Conservation (phyloP, 805 yeast genomes). For the Yamadazyma endophytica region DNA sequence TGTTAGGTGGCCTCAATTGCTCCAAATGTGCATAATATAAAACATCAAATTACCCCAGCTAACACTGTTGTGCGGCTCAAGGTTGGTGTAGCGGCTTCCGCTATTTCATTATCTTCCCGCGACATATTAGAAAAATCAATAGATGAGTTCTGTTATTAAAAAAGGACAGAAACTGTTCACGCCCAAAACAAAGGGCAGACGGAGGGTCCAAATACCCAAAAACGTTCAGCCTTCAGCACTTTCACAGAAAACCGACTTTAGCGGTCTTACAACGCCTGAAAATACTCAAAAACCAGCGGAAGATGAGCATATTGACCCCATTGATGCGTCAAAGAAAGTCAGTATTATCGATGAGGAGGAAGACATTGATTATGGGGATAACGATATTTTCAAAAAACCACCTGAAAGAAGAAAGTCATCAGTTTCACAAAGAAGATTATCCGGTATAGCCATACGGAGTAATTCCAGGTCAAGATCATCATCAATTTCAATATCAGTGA, state of each 20-base stretch:
- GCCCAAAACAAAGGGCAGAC: constrained; percentile 12
- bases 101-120: too few species aligned
- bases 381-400: constrained; percentile 31
- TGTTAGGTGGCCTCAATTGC: too few species aligned
- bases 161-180: constrained; percentile 12
- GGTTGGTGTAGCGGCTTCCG: too few species aligned
- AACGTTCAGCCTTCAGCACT: too few species aligned
- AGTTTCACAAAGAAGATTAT: constrained; percentile 29
- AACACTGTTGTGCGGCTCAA: too few species aligned
- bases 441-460: constrained; percentile 26
- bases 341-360: constrained; percentile 7
- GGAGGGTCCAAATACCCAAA: too few species aligned
- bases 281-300: constrained; percentile 7
- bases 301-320: constrained; percentile 11
- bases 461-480: constrained; percentile 19
- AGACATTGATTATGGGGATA: constrained; percentile 14
- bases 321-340: constrained; percentile 6
- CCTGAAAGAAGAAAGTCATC: constrained; percentile 24
- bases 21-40: too few species aligned
- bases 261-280: constrained; percentile 4
- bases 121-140: too few species aligned
- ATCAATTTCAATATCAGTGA: constrained; percentile 22
- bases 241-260: too few species aligned
- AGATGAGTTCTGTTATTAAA: constrained; percentile 14
- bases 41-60: too few species aligned